Evolutionary conservation across 345 rosid genomes (phyloP).

Genomic region (Nephelium lappaceum): DNA sequence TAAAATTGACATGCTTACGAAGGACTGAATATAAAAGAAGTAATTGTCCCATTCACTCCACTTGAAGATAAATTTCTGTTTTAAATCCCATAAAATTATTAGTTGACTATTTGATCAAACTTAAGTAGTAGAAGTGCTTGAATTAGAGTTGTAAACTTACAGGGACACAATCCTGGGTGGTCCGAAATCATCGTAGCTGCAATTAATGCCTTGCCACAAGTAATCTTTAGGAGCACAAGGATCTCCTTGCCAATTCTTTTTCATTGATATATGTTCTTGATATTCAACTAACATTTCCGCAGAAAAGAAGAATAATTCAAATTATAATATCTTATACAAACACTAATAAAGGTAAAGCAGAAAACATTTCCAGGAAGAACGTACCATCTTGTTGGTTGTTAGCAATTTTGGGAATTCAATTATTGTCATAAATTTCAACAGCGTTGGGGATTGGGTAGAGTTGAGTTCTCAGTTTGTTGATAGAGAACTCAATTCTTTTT

Average conservation of each 20-base stretch:
- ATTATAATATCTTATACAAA: no score
- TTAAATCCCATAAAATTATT: not conserved
- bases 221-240: slow-evolving; percentile 43
- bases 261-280: slow-evolving; percentile 38
- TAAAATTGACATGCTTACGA: slow-evolving; percentile 37
- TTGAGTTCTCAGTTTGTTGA: not conserved
- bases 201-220: slow-evolving; percentile 49
- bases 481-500: not conserved
- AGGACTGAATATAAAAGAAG: slow-evolving; percentile 26
- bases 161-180: slow-evolving; percentile 36
- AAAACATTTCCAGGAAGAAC: not conserved
- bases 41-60: slow-evolving; percentile 36
- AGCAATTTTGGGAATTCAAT: not conserved
- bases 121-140: not conserved
- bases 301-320: not conserved
- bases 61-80: slow-evolving; percentile 47
- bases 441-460: not conserved
- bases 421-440: not conserved
- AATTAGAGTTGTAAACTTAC: slow-evolving; percentile 32
- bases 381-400: slow-evolving; percentile 10
- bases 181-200: slow-evolving; percentile 25
- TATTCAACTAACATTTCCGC: slow-evolving; percentile 28
- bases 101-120: not conserved
- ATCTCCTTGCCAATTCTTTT: slow-evolving; percentile 55
- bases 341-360: no score